These are phyloP conservation scores for Akanthomyces lecanii DNA, from an alignment of 2,329 filamentous ascomycete genomes.

Conservation along the genomic window DNA sequence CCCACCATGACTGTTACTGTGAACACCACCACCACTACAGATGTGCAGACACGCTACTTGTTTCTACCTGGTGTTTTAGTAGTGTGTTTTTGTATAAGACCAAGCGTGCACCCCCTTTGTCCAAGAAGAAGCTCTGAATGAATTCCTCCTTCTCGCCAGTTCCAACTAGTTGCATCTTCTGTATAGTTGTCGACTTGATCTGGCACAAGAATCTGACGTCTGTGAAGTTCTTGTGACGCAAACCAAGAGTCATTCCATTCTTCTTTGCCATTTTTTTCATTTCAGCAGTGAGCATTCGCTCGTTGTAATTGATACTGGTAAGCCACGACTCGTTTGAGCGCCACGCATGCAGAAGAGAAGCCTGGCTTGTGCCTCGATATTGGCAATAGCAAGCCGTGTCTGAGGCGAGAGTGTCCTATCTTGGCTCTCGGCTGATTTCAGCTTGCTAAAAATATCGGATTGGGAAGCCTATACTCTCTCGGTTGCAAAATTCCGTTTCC, in stretches of 20 bases:
- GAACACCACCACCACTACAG: constrained; percentile 1
- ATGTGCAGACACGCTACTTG: neutral
- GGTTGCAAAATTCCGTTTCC: neutral
- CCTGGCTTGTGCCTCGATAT: neutral
- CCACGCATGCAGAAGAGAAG: neutral
- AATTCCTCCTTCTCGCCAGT: neutral
- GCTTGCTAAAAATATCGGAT: neutral
- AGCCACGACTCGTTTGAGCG: neutral
- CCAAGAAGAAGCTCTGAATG: neutral
- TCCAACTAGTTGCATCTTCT: no score
- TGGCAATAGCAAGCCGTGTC: constrained; percentile 7
- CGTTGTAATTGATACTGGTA: neutral
- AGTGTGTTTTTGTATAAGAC: constrained; percentile 10
- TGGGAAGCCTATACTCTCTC: neutral
- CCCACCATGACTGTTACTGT: neutral
- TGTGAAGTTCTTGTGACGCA: neutral
- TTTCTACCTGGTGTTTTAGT: neutral
- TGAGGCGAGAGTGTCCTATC: neutral
- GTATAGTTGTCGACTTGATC: neutral
- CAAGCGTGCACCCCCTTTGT: neutral
- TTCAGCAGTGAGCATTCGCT: neutral
- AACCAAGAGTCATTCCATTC: neutral
- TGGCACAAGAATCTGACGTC: neutral
- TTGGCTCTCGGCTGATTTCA: neutral
- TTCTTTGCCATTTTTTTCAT: neutral